These are phyloP conservation scores for Emmonsia crescens DNA, from an alignment of 2,329 filamentous ascomycete species.

Conservation along the genomic window DNA sequence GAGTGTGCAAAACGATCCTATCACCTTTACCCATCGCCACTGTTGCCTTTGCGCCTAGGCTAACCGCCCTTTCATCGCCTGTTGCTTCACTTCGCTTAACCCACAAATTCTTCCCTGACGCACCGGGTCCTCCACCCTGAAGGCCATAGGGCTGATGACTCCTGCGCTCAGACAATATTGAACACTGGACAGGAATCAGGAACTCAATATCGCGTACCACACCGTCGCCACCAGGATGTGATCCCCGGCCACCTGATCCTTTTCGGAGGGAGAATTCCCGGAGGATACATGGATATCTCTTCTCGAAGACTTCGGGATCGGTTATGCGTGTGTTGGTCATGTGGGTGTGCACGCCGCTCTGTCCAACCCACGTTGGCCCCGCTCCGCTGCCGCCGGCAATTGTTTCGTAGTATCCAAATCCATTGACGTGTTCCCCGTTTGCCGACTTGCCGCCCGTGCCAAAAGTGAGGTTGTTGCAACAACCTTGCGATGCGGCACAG, in stretches of 20 bases:
- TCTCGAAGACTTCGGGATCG: slow-evolving; percentile 71
- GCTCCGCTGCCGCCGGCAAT: slow-evolving; percentile 73
- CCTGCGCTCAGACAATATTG: slow-evolving; percentile 65
- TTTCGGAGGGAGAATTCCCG: slow-evolving; percentile 58
- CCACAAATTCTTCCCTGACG: slow-evolving; percentile 79
- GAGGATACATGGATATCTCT: slow-evolving; percentile 65
- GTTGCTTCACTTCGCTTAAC: slow-evolving; percentile 57
- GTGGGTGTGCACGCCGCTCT: slow-evolving; percentile 67
- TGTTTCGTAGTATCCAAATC: slow-evolving; percentile 82
- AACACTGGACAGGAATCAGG: slow-evolving; percentile 66
- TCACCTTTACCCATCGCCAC: slow-evolving; percentile 50
- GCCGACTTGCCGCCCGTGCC: slow-evolving; percentile 61
- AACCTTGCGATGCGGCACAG: slow-evolving; percentile 67
- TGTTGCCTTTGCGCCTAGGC: slow-evolving; percentile 53
- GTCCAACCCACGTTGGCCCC: slow-evolving; percentile 64
- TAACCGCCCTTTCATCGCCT: slow-evolving; percentile 43
- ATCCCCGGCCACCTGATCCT: slow-evolving; percentile 55
- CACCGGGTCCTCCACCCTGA: slow-evolving; percentile 67
- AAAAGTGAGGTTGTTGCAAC: slow-evolving; percentile 78
- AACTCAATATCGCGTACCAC: slow-evolving; percentile 78
- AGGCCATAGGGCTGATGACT: slow-evolving; percentile 74
- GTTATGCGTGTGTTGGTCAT: slow-evolving; percentile 87
- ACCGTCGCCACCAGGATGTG: slow-evolving; percentile 62
- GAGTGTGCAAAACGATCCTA: slow-evolving; percentile 50
- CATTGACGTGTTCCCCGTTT: slow-evolving; percentile 49